Percentiles rank a stretch among this genome's conserved stretches.
Conservation (phyloP, 2,329 filamentous ascomycete species). For the Ramularia endophylla region DNA sequence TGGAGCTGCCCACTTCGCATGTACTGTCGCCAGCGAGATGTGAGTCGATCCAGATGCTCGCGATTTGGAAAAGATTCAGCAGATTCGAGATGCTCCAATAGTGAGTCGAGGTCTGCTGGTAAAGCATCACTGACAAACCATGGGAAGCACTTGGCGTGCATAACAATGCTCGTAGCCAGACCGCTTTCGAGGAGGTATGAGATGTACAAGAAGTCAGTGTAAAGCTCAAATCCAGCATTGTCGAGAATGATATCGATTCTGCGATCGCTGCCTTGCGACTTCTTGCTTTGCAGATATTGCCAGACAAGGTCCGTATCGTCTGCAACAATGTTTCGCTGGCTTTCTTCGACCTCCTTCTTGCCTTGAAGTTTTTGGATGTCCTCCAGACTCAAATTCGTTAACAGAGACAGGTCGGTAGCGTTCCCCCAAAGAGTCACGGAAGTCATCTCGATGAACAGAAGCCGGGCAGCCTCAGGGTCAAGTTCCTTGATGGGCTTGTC, state of each 20-base stretch:
- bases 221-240: slow-evolving; percentile 5
- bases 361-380: slow-evolving; percentile 2
- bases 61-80: slow-evolving; percentile 1
- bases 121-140: slow-evolving; percentile 7
- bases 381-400: slow-evolving; percentile 3
- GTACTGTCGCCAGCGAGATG: not conserved
- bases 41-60: not conserved
- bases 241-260: slow-evolving; percentile 6
- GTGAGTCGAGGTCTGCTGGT: slow-evolving; percentile 4
- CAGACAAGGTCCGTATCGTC: slow-evolving; percentile 1
- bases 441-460: slow-evolving; percentile 4
- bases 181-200: slow-evolving; percentile 3
- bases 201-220: slow-evolving; percentile 2
- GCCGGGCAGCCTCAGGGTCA: no score
- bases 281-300: slow-evolving; percentile 1
- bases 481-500: not conserved
- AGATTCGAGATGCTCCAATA: not conserved
- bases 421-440: slow-evolving; percentile 4
- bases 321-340: not conserved
- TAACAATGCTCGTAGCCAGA: not conserved
- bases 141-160: slow-evolving; percentile 3
- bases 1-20: not conserved
- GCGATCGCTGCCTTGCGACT: slow-evolving; percentile 1
- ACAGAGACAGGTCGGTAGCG: slow-evolving; percentile 6
- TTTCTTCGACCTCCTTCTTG: not conserved